A percentile compares a stretch with the other conserved stretches of the same genome.
Evolutionary conservation across 1,284 basidiomycete genomes (phyloP).

Genomic region (Leccinum glutinopallens): DNA sequence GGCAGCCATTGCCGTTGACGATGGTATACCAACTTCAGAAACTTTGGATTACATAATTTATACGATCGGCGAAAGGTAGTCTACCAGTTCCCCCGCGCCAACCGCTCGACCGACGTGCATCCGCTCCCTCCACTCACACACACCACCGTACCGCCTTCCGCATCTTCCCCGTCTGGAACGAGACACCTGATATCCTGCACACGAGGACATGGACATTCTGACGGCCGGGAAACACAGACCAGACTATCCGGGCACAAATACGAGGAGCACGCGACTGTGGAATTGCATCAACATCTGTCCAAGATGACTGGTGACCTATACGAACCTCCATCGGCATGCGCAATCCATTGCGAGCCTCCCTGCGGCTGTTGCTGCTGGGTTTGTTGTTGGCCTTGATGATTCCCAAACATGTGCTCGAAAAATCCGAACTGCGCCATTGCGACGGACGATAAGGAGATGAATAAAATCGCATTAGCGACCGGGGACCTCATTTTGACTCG

Average conservation of each 20-base stretch:
- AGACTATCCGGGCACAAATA: conserved; percentile 66
- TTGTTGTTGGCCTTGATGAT: conserved; percentile 36
- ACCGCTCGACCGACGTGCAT: conserved; percentile 51
- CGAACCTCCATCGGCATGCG: conserved; percentile 36
- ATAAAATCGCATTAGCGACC: conserved; percentile 13
- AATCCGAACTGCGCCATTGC: conserved; percentile 40
- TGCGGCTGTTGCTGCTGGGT: conserved; percentile 27
- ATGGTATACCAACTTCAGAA: background rate
- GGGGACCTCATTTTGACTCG: conserved; percentile 24
- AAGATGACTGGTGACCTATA: conserved; percentile 6
- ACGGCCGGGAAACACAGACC: conserved; percentile 54
- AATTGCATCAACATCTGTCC: conserved; percentile 4
- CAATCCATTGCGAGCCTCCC: conserved; percentile 35
- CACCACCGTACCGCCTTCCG: conserved; percentile 48
- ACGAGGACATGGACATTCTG: conserved; percentile 62
- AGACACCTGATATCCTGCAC: conserved; percentile 61
- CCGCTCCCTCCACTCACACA: conserved; percentile 58
- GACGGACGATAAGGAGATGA: conserved; percentile 27
- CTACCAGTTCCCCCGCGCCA: conserved; percentile 36
- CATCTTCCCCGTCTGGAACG: conserved; percentile 50
- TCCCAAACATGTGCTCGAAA: conserved; percentile 41
- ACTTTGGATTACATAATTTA: conserved; percentile 26
- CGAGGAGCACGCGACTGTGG: conserved; percentile 56
- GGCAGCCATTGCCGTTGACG: conserved; percentile 50
- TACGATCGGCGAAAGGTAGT: background rate